Conservation (phyloP, 2,329 filamentous ascomycete species). For the Phoma sp. region DNA sequence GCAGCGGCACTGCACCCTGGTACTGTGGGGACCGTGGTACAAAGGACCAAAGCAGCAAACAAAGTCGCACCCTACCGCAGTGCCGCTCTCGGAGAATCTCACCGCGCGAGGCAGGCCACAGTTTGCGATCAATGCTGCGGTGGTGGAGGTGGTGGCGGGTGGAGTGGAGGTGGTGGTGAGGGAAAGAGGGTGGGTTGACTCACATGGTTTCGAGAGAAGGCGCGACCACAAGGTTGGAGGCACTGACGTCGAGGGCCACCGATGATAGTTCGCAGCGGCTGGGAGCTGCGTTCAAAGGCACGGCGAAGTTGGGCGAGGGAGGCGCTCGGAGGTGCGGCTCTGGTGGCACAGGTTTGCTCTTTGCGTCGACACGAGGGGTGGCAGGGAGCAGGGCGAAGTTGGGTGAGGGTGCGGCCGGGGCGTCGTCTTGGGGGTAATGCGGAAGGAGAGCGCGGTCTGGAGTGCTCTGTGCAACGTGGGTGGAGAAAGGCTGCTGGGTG, state of each 20-base stretch:
- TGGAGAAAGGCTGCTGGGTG: slow-evolving; percentile 21
- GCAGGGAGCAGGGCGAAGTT: slow-evolving; percentile 9
- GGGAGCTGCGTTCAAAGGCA: slow-evolving; percentile 16
- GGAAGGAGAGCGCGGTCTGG: slow-evolving; percentile 18
- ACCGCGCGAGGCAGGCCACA: slow-evolving; percentile 14
- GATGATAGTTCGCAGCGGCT: slow-evolving; percentile 13
- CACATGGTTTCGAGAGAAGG: slow-evolving; percentile 34
- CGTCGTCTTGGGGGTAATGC: slow-evolving; percentile 6
- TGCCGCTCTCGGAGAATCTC: slow-evolving; percentile 26
- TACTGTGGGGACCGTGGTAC: slow-evolving; percentile 42
- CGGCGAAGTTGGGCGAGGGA: slow-evolving; percentile 30
- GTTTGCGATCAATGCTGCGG: slow-evolving; percentile 14
- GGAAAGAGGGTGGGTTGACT: slow-evolving; percentile 37
- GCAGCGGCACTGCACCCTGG: slow-evolving; percentile 41
- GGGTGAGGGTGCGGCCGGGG: slow-evolving; percentile 5
- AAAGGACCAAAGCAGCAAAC: slow-evolving; percentile 38
- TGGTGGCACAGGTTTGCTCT: slow-evolving; percentile 38
- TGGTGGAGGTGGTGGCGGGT: slow-evolving; percentile 5
- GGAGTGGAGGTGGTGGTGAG: slow-evolving; percentile 16
- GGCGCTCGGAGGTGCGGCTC: slow-evolving; percentile 20
- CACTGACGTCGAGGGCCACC: slow-evolving; percentile 14
- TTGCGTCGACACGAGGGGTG: slow-evolving; percentile 31
- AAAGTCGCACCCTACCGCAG: slow-evolving; percentile 41
- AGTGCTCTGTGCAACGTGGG: slow-evolving; percentile 24
- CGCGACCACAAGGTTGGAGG: slow-evolving; percentile 17